Evolutionary conservation across 2,329 filamentous ascomycete species (phyloP), one percentile per base, ranked within the genome.

Genomic region (Incumbomyces delicatus): DNA sequence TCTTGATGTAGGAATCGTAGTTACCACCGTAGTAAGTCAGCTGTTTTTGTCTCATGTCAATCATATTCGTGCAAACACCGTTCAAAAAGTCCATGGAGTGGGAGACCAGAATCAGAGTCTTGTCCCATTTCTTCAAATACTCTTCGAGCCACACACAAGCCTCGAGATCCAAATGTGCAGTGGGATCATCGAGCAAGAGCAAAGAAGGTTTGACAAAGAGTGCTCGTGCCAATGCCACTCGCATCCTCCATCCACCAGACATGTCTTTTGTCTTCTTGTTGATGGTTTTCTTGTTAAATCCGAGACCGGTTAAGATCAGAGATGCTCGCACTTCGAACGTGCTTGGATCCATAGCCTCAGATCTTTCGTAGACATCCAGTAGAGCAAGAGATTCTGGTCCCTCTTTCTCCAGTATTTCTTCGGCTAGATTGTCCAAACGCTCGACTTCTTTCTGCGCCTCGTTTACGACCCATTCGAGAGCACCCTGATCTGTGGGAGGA

Each of bases 231-330:
- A 98, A 82, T 48, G 92, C 92, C 50, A 98, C 92, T 78, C 94
- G 87, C 92, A 98, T 98, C 76, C 90, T 83, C 92, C 92, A 98
- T 60, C 92, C 92, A 87, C 92, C 92, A 57, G 92, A 98, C 94
- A 98, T 98, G 68, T 98, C 94, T 80, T 96, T 98, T 61, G 94
- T 98, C 81, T 94, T 95, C 80, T 98, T 98, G 70, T 94, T 75
- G 64, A 98, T 96, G 47, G 94, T 98, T 59, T 71, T 72, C 77
- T 96, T 96, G 82, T 98, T 95, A 81, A 98, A 98, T 57, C 92
- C 92, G 50, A 98, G 85, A 88, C 92, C 92, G 47, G 92, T 98
- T 59, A 98, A 71, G 66, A 98, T 98, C 57, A 95, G 82, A 47
- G 90, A 95, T 51, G 92, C 92, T 64, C 92, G 87, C 52, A 90